Conservation (phyloP, 2,329 filamentous ascomycete genomes). For the Xylogone sp. region DNA sequence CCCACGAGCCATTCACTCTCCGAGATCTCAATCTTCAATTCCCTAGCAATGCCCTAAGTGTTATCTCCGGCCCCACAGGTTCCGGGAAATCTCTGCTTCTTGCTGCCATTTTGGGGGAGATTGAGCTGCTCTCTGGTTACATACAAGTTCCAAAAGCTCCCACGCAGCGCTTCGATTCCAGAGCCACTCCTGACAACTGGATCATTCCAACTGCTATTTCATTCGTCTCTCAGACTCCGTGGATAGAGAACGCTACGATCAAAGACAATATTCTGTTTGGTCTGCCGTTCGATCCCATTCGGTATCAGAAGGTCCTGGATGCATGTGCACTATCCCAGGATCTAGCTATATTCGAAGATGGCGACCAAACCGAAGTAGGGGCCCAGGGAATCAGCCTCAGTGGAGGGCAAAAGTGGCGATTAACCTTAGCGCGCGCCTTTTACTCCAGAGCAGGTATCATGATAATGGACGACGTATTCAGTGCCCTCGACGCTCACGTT, state of each 20-base stretch:
- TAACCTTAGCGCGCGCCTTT: slow-evolving; percentile 72
- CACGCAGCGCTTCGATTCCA: slow-evolving; percentile 53
- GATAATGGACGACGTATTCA: slow-evolving; percentile 78
- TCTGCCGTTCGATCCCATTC: slow-evolving; percentile 58
- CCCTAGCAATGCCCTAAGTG: slow-evolving; percentile 62
- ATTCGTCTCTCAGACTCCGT: slow-evolving; percentile 74
- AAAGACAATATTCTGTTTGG: slow-evolving; percentile 75
- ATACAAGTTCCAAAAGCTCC: slow-evolving; percentile 49
- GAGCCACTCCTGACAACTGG: slow-evolving; percentile 59
- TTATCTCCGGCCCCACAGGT: slow-evolving; percentile 74
- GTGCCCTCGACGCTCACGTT: slow-evolving; percentile 72
- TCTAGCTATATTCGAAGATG: slow-evolving; percentile 68
- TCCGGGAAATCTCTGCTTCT: slow-evolving; percentile 74
- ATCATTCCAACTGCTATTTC: slow-evolving; percentile 64
- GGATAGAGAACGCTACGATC: slow-evolving; percentile 78
- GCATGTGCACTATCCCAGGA: slow-evolving; percentile 73
- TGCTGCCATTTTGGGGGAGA: slow-evolving; percentile 69
- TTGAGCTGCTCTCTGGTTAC: slow-evolving; percentile 60
- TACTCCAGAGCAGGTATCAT: slow-evolving; percentile 74
- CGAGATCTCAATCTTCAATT: slow-evolving; percentile 62
- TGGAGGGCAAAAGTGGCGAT: slow-evolving; percentile 77
- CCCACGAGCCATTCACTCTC: slow-evolving; percentile 60
- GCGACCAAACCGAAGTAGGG: slow-evolving; percentile 74
- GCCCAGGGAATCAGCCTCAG: slow-evolving; percentile 79
- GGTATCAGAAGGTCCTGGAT: slow-evolving; percentile 65